These are phyloP conservation scores for Aspergillus sp. DNA, from an alignment of 2,329 filamentous ascomycete species.

Conservation along the genomic window DNA sequence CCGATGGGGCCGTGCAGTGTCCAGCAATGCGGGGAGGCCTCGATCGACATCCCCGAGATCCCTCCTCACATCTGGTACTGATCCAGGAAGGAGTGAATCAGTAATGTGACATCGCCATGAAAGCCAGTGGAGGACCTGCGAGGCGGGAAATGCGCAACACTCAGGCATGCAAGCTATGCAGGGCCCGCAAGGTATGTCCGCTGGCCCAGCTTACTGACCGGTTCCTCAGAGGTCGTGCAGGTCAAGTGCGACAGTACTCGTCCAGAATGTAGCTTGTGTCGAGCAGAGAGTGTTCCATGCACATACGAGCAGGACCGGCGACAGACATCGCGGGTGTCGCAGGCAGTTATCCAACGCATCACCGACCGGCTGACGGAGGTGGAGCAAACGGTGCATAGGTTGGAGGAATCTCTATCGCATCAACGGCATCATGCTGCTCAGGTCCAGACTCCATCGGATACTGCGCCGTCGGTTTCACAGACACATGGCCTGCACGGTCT, in stretches of 20 bases:
- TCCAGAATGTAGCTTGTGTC: not conserved
- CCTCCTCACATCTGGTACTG: too few species aligned
- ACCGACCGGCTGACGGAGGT: not conserved
- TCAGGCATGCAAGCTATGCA: not conserved
- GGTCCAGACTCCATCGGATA: not conserved
- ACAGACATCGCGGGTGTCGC: not conserved
- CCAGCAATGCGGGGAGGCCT: too few species aligned
- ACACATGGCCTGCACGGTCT: not conserved
- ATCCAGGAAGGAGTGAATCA: too few species aligned
- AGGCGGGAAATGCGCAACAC: not conserved
- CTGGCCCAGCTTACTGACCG: not conserved
- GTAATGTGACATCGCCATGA: too few species aligned
- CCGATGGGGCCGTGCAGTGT: too few species aligned
- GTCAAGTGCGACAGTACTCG: not conserved
- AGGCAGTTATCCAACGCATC: not conserved
- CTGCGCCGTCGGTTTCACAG: not conserved
- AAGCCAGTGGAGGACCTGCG: too few species aligned
- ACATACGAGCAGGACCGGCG: not conserved
- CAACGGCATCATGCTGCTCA: not conserved
- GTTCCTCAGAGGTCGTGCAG: not conserved
- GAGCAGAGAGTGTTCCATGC: not conserved
- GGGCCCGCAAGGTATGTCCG: not conserved
- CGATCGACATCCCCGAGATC: too few species aligned
- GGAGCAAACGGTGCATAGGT: not conserved
- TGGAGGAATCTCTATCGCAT: not conserved